Conservation (phyloP, 768 basidiomycete genomes). For the Lactarius pseudohatsudake region DNA sequence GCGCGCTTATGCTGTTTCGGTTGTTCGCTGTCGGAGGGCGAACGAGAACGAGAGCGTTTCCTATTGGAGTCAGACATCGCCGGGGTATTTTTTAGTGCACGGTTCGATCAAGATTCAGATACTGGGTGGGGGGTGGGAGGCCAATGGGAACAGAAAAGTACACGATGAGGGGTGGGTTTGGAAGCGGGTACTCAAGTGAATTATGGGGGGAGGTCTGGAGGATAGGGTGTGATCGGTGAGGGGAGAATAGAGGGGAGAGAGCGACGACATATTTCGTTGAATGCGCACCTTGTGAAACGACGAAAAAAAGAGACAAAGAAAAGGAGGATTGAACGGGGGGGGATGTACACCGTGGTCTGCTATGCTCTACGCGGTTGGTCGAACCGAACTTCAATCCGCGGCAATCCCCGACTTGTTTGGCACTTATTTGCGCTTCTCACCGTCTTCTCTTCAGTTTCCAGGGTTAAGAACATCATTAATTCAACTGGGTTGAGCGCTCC, state of each 20-base stretch:
- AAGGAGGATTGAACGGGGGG: constrained; percentile 13
- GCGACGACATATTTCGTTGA: constrained; percentile 23
- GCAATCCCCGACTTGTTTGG: constrained; percentile 13
- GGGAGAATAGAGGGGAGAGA: constrained; percentile 36
- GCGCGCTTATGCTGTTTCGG: constrained; percentile 80
- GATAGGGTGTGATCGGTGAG: constrained; percentile 31
- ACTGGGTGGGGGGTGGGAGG: constrained; percentile 35
- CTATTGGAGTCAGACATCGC: constrained; percentile 80
- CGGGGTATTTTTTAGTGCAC: constrained; percentile 36
- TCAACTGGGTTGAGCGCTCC: not conserved
- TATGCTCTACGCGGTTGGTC: not conserved
- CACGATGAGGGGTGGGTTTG: constrained; percentile 30
- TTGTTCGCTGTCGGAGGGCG: constrained; percentile 76
- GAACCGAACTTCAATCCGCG: constrained; percentile 16
- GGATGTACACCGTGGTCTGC: not conserved
- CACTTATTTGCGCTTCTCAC: not conserved
- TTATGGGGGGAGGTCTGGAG: constrained; percentile 30
- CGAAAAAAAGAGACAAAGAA: constrained; percentile 3
- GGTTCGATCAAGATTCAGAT: constrained; percentile 41
- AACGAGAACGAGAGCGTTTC: constrained; percentile 86
- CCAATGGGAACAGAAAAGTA: constrained; percentile 35
- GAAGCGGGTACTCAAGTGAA: constrained; percentile 27
- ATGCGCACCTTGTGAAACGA: constrained; percentile 26
- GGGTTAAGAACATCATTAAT: not conserved
- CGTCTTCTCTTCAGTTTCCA: constrained; percentile 12